Conservation (phyloP, 225 moss, liverwort and hornwort genomes). For the Climacium dendroides region DNA sequence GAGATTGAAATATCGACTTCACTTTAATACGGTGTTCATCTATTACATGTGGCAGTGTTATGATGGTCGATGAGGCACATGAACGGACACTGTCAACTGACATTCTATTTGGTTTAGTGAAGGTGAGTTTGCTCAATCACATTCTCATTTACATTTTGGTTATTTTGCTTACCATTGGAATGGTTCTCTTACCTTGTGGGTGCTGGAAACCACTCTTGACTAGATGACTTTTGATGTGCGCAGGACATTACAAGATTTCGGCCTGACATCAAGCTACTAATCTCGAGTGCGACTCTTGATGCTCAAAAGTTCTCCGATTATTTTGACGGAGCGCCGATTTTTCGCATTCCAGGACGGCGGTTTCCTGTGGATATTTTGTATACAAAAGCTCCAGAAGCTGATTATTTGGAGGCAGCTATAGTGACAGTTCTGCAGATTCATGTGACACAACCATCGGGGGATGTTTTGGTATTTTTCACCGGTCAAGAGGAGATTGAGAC, state of each 20-base stretch:
- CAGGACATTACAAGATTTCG: conserved; percentile 93
- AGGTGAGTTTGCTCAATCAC: conserved; percentile 21
- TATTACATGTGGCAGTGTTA: conserved; percentile 43
- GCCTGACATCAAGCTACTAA: conserved; percentile 85
- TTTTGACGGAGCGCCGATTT: conserved; percentile 90
- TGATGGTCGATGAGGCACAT: conserved; percentile 99
- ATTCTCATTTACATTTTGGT: background rate
- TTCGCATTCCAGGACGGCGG: conserved; percentile 88
- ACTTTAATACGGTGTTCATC: background rate
- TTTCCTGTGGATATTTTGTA: conserved; percentile 85
- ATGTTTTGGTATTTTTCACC: conserved; percentile 75
- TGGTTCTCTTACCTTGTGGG: background rate
- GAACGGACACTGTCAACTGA: conserved; percentile 95
- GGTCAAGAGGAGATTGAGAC: conserved; percentile 96
- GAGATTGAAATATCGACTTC: background rate
- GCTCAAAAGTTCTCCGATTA: conserved; percentile 82
- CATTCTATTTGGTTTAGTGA: conserved; percentile 82
- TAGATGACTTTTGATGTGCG: background rate
- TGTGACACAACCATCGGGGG: conserved; percentile 66
- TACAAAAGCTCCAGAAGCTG: conserved; percentile 91
- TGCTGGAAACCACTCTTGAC: background rate
- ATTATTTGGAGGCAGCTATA: conserved; percentile 83
- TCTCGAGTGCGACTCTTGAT: conserved; percentile 93
- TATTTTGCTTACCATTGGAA: background rate
- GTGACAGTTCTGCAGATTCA: conserved; percentile 84